Percentiles rank a stretch among this genome's conserved stretches.
phyloP scores from a whole-genome alignment of 257 asterid species.

The Cordia subcordata region DNA sequence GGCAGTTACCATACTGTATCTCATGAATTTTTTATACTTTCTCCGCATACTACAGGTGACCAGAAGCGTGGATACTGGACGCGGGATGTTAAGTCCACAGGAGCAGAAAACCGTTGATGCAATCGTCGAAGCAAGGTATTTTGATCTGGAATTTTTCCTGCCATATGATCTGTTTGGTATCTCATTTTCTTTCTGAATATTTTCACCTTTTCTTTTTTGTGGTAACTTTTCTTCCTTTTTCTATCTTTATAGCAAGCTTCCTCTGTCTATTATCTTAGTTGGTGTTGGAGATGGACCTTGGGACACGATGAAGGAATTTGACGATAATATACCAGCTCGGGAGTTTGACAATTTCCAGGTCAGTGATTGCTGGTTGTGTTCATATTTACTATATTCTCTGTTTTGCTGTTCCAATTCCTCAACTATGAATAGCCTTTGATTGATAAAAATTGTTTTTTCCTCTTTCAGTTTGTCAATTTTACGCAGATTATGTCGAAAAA shows the following conservation, averaged over 20 bases:
- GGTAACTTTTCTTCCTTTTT: constrained; percentile 12
- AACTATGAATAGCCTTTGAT: not conserved
- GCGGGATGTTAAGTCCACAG: constrained; percentile 47
- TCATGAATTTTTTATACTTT: not conserved
- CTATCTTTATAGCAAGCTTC: constrained; percentile 62
- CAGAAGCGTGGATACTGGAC: constrained; percentile 49
- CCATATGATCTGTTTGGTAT: not conserved
- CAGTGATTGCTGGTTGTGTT: constrained; percentile 5
- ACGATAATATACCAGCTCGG: constrained; percentile 88
- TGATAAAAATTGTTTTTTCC: constrained; percentile 2
- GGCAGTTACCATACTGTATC: too few species aligned
- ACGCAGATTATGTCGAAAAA: constrained; percentile 85
- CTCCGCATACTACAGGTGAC: constrained; percentile 38
- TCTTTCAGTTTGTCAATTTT: constrained; percentile 83
- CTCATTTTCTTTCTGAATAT: not conserved
- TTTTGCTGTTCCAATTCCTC: not conserved
- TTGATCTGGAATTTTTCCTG: constrained; percentile 5
- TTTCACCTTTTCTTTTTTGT: not conserved
- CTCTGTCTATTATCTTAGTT: constrained; percentile 83
- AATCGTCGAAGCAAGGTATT: constrained; percentile 61
- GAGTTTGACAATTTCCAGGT: constrained; percentile 98
- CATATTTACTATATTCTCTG: not conserved
- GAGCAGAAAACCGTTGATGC: constrained; percentile 60
- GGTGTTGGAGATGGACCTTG: constrained; percentile 99
- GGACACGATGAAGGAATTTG: constrained; percentile 98